These are phyloP conservation scores for Fusarium albidum DNA, from an alignment of 2,329 filamentous ascomycete genomes.

Conservation along the genomic window DNA sequence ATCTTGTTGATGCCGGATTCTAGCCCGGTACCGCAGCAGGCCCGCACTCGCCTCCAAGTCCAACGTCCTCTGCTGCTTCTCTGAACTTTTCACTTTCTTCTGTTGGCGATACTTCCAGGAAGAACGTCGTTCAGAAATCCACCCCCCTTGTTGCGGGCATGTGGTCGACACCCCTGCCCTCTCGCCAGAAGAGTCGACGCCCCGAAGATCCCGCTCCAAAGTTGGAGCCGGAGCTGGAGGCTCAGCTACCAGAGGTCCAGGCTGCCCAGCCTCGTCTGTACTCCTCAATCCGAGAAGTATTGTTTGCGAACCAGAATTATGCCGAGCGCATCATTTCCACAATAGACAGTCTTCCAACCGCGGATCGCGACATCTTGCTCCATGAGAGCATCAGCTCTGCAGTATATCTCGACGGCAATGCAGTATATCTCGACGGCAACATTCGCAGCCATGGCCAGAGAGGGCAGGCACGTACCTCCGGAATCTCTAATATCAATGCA, in stretches of 20 bases:
- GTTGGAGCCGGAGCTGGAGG: not conserved
- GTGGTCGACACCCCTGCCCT: not conserved
- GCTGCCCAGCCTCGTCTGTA: not conserved
- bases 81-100: not conserved
- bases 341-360: not conserved
- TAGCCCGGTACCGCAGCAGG: no score
- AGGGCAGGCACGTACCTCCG: not conserved
- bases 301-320: not conserved
- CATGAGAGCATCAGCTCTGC: not conserved
- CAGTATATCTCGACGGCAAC: no score
- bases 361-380: not conserved
- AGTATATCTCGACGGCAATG: not conserved
- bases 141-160: not conserved
- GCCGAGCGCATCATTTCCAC: not conserved
- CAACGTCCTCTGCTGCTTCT: not conserved
- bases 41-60: not conserved
- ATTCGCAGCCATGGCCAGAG: not conserved
- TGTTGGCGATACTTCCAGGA: no score
- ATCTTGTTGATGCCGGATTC: no score
- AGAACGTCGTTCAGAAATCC: not conserved
- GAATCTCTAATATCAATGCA: not conserved
- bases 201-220: not conserved
- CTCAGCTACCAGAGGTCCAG: no score
- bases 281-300: not conserved
- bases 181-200: not conserved